These are phyloP conservation scores for Metschnikowia colocasiae DNA, from an alignment of 805 yeast species.

Conservation along the genomic window DNA sequence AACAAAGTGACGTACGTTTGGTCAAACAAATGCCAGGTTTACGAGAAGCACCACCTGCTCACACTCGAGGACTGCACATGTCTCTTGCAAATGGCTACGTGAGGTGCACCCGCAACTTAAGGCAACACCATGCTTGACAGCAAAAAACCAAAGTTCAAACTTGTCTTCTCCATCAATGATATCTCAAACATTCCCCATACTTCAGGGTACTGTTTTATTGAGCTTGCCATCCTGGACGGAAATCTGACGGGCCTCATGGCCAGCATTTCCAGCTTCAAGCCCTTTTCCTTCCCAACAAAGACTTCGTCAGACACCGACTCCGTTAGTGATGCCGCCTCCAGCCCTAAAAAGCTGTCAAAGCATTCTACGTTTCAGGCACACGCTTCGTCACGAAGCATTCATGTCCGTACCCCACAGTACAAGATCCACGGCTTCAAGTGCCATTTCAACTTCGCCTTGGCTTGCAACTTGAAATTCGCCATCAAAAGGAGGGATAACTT, in stretches of 20 bases:
- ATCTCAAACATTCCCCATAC: slow-evolving; percentile 82
- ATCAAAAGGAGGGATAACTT: slow-evolving; percentile 36
- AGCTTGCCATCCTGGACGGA: slow-evolving; percentile 58
- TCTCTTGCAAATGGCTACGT: neutral
- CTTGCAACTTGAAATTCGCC: slow-evolving; percentile 39
- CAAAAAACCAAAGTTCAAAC: slow-evolving; percentile 58
- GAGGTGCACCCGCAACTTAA: neutral
- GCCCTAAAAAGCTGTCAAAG: neutral
- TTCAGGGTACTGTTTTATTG: slow-evolving; percentile 62
- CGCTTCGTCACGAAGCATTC: slow-evolving; percentile 22
- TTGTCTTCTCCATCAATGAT: slow-evolving; percentile 59
- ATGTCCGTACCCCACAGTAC: slow-evolving; percentile 29
- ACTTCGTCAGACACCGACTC: neutral
- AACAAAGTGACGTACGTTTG: neutral
- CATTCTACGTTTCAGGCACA: slow-evolving; percentile 2
- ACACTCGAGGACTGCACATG: neutral
- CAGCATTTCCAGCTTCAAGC: slow-evolving; percentile 13
- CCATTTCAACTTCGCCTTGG: slow-evolving; percentile 31
- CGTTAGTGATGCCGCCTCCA: neutral
- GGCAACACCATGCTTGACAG: slow-evolving; percentile 18
- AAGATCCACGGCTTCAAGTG: slow-evolving; percentile 40
- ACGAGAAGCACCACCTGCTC: neutral
- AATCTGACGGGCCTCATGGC: slow-evolving; percentile 16
- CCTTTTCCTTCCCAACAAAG: slow-evolving; percentile 12
- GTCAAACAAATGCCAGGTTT: neutral